Evolutionary conservation across 108 stramenopile genomes (phyloP), one percentile per base, ranked within the genome.

Genomic region (Cyclostephanos invisitatus): DNA sequence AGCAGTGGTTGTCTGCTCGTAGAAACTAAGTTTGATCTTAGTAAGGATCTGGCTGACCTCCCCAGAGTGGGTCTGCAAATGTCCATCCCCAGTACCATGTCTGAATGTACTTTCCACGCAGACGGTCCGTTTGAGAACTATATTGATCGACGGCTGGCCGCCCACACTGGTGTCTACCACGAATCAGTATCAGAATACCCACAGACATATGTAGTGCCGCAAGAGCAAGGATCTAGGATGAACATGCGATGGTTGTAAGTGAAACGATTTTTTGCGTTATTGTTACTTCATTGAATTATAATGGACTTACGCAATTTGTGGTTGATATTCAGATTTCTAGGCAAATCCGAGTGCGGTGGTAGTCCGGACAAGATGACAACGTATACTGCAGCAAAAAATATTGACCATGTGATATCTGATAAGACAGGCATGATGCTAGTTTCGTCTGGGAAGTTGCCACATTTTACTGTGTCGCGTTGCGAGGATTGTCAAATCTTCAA

Each of bases 41-140:
- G 64, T 63, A 67, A 83, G 21, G 56, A 66, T 2, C 27, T 83
- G 24, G 32, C 37, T 14, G 74, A 80, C 38, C 65, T 95, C 18
- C 86, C 93, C 5, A 67, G 93, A 55, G 64, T 92, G 9, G 93
- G 93, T 0, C 35, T 91, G 7, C 64, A 80, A 25, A 46, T 92
- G 7, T 25, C 54, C 25, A 67, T 89, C 40, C 72, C 86, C 40
- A 25, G 60, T 25, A 50, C 68, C 3, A 57, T 91, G 22, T 64
- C 70, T 22, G 59, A 83, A 44, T 60, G 81, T n/a, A 56, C 47
- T 4, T 95, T 87, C 65, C 81, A 77, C 61, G 89, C 91, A 12
- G 67, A 82, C 42, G 93, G 93, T 4, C 84, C 84, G 3, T 50
- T 77, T 29, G 93, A 95, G 66, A 88, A 89, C 72, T 95, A 95